Base-by-base conservation (phyloP, 1,284 basidiomycete species). In the Boletus smithii region DNA sequence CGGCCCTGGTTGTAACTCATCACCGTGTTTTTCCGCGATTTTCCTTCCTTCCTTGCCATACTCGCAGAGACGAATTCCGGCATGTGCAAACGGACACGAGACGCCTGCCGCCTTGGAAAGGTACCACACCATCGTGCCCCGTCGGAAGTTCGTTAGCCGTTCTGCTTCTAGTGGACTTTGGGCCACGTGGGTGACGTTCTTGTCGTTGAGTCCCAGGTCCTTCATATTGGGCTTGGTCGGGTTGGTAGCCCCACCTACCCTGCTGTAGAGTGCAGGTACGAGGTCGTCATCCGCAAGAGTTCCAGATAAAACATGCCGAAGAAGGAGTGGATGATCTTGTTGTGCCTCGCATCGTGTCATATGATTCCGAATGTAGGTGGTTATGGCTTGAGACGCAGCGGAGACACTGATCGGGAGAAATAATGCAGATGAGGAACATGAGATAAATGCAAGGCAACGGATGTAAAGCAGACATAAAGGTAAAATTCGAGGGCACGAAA, bases 81-180 rank as follows among this genome's bases (percentile, higher is more conserved):
- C 80, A 48, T 81, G 73, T 8, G 81, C 69, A 61, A 88, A 88
- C 3, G 85, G 85, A 65, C 85, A 88, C 0, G 81, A 80, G 8
- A 81, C 77, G 33, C 86, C 86, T 5, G 84, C 79, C 17, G 82
- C 83, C 55, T 78, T 76, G 62, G 80, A 83, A 42, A 88, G 74
- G 65, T 87, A 88, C 85, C 85, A 88, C 8, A 88, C 84, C 59
- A 79, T 77, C 31, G 86, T 88, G 29, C 86, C 86, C 34, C 81
- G 76, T 48, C 85, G 75, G 60, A 88, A 88, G 63, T 86, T 86
- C n/a, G 85, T 88, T 22, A 73, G 53, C 32, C 83, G 73, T 44
- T 72, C 73, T 31, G 31, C 51, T 45, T 72, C 70, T 8, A 22
- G 48, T 10, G 24, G 17, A 10, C 17, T 33, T 31, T 47, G 52